Conservation (phyloP, 2,329 filamentous ascomycete genomes). For the Aspergillus sp. region DNA sequence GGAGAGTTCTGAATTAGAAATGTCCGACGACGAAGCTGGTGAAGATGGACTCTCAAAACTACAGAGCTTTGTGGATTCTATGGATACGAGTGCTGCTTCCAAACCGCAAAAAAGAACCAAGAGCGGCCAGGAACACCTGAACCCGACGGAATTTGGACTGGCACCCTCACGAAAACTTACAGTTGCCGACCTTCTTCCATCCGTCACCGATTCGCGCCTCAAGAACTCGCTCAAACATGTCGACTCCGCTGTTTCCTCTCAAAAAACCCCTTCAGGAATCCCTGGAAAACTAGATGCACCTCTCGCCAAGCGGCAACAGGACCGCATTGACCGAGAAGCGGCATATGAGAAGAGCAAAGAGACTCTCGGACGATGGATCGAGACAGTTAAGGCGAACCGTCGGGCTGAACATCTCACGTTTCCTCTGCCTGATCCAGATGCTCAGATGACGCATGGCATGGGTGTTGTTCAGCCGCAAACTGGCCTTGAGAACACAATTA, state of each 20-base stretch:
- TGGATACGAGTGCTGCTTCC: conserved; percentile 47
- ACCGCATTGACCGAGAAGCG: conserved; percentile 74
- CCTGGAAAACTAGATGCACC: conserved; percentile 77
- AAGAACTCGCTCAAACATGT: conserved; percentile 79
- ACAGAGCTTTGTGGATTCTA: conserved; percentile 67
- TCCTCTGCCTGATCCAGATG: conserved; percentile 73
- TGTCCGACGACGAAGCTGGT: conserved; percentile 37
- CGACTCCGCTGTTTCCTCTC: conserved; percentile 34
- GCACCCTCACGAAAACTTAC: conserved; percentile 67
- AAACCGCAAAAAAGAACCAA: conserved; percentile 35
- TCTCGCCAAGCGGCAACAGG: conserved; percentile 81
- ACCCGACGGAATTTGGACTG: conserved; percentile 60
- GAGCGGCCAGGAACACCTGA: conserved; percentile 60
- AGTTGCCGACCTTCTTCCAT: conserved; percentile 71
- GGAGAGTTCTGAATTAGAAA: conserved; percentile 39
- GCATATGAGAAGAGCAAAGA: conserved; percentile 92
- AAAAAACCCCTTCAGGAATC: conserved; percentile 53
- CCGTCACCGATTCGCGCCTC: conserved; percentile 70
- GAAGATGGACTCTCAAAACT: conserved; percentile 60
- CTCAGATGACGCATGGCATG: conserved; percentile 54
- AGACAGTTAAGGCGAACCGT: conserved; percentile 92
- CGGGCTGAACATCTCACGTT: conserved; percentile 88
- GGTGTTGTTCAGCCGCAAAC: conserved; percentile 66
- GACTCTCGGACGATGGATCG: conserved; percentile 85
- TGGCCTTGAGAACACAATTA: conserved; percentile 81